Evolutionary conservation across 805 yeast species (phyloP).

Genomic region (Wickerhamomyces sydowiorum): DNA sequence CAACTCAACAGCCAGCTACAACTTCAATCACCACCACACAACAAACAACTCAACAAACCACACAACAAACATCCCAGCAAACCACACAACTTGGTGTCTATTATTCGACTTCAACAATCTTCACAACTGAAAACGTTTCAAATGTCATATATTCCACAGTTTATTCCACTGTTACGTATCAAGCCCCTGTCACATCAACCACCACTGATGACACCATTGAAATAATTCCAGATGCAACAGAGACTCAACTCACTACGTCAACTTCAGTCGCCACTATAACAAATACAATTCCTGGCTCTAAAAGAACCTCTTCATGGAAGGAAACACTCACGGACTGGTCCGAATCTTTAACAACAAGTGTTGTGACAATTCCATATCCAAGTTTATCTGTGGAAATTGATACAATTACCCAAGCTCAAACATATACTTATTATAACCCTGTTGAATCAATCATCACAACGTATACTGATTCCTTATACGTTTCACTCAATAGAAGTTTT

Average conservation of each 20-base stretch:
- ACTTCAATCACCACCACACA: too few species aligned
- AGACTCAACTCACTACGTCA: conserved; percentile 4
- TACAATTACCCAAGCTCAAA: conserved; percentile 1
- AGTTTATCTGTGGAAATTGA: conserved; percentile 2
- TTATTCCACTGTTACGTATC: conserved; percentile 2
- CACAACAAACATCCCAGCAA: neutral
- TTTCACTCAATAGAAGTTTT: conserved; percentile 7
- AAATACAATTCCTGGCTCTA: conserved; percentile 8
- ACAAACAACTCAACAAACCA: neutral
- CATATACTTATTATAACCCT: conserved; percentile 1
- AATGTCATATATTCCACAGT: neutral
- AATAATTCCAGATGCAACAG: conserved; percentile 1
- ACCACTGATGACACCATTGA: conserved; percentile 1
- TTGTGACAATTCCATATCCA: conserved; percentile 13
- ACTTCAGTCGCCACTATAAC: conserved; percentile 8
- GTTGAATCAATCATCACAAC: conserved; percentile 1
- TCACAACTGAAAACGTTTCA: conserved; percentile 1
- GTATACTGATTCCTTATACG: conserved; percentile 3
- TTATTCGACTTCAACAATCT: neutral
- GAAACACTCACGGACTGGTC: conserved; percentile 4
- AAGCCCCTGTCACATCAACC: conserved; percentile 3
- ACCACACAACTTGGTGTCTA: neutral
- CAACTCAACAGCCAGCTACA: too few species aligned
- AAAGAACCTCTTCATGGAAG: neutral
- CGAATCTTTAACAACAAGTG: conserved; percentile 2